Conservation (phyloP, 2,329 filamentous ascomycete species). For the Fusarium praegraminearum region DNA sequence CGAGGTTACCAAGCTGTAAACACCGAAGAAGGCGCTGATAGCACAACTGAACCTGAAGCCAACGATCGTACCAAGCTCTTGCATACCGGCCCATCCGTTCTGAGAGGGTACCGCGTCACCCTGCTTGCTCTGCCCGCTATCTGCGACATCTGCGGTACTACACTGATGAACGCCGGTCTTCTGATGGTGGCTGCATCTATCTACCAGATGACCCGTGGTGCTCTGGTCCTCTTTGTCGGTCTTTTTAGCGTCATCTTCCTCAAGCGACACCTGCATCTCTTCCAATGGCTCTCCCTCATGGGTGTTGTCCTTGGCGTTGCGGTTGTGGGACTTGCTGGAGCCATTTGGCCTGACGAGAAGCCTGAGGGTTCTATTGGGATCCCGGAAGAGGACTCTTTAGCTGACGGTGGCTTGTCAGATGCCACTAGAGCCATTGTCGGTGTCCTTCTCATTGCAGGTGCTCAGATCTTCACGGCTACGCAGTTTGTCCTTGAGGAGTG, state of each 20-base stretch:
- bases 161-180: slow-evolving; percentile 95
- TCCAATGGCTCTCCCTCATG: slow-evolving; percentile 91
- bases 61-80: slow-evolving; percentile 52
- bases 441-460: slow-evolving; percentile 89
- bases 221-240: slow-evolving; percentile 94
- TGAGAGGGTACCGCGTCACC: slow-evolving; percentile 77
- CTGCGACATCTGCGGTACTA: slow-evolving; percentile 95
- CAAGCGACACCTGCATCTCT: slow-evolving; percentile 80
- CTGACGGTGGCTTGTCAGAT: slow-evolving; percentile 55
- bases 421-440: slow-evolving; percentile 76
- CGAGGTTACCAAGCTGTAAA: slow-evolving; percentile 76
- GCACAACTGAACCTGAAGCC: slow-evolving; percentile 58
- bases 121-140: slow-evolving; percentile 87
- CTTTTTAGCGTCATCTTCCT: slow-evolving; percentile 95
- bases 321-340: slow-evolving; percentile 89
- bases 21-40: slow-evolving; percentile 60
- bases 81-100: slow-evolving; percentile 69
- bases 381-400: slow-evolving; percentile 54
- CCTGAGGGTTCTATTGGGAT: slow-evolving; percentile 52
- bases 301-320: slow-evolving; percentile 91
- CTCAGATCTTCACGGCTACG: slow-evolving; percentile 95
- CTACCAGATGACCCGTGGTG: slow-evolving; percentile 98
- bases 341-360: slow-evolving; percentile 78
- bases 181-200: slow-evolving; percentile 95
- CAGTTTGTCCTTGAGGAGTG: slow-evolving; percentile 97